A percentile compares a stretch with the other conserved stretches of the same genome.
These are phyloP conservation scores for Rehmannia glutinosa DNA, from an alignment of 257 asterid genomes.

Conservation along the genomic window DNA sequence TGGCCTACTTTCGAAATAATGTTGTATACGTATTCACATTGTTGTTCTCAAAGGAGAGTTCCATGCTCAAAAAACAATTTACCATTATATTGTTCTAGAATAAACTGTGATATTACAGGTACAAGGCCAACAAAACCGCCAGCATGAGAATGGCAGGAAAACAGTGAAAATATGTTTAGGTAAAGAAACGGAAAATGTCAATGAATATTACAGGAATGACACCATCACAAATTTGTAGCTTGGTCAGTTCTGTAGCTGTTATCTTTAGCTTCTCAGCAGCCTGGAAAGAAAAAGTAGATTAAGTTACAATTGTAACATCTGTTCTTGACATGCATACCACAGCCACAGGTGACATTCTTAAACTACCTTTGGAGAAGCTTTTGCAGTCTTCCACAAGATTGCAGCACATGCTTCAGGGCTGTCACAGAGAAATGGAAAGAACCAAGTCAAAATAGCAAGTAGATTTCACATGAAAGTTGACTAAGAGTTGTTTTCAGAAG, in stretches of 20 bases:
- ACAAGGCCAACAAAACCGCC: no score
- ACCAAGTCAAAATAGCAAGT: slow-evolving; percentile 1
- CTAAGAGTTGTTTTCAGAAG: background rate
- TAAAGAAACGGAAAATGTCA: slow-evolving; percentile 2
- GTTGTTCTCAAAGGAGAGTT: no score
- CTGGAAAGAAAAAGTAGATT: slow-evolving; percentile 41
- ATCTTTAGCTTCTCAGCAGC: slow-evolving; percentile 93
- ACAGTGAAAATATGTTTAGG: background rate
- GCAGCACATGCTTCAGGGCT: slow-evolving; percentile 99
- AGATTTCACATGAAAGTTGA: no score
- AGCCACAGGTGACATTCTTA: slow-evolving; percentile 17
- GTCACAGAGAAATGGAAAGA: slow-evolving; percentile 32
- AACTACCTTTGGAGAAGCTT: slow-evolving; percentile 83
- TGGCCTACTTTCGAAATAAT: no score
- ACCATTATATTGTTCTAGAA: background rate
- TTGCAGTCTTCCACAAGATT: slow-evolving; percentile 80
- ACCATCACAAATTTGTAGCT: slow-evolving; percentile 63
- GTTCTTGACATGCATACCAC: slow-evolving; percentile 11
- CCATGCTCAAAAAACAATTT: background rate
- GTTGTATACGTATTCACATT: no score
- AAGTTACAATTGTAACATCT: slow-evolving; percentile 29
- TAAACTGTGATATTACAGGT: background rate
- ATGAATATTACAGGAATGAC: slow-evolving; percentile 65
- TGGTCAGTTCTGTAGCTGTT: slow-evolving; percentile 69
- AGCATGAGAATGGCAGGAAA: background rate